Base-by-base conservation (phyloP, 2,329 filamentous ascomycete genomes). In the Paraconiothyrium sp. region DNA sequence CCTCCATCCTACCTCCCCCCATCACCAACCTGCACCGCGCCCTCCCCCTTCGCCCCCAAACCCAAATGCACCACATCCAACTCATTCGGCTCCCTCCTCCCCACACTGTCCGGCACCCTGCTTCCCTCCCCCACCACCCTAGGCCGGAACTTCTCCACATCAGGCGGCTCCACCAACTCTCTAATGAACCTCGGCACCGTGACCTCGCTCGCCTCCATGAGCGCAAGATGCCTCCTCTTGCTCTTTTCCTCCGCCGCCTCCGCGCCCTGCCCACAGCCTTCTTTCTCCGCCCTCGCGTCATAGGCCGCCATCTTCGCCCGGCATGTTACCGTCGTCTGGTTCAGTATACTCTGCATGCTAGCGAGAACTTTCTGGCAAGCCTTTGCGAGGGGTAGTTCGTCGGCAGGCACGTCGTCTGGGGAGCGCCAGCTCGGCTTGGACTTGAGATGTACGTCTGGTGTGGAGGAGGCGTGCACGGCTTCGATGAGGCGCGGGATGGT, bases 311-410 rank as follows among this genome's bases (percentile, higher is more conserved):
- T 87, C 68, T 88, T 88, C 63, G 84, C 82, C 68, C 89, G 85
- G 60, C 93, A 92, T 67, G 86, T 87, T 63, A 84, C 83, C 68
- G 88, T 85, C 7, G 90, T 92, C 76, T 86, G 86, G 67, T 84
- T 83, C 48, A 99, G 82, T 43, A 98, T 89, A 69, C 90, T 88
- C 75, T 97, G 92, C 94, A 99, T 98, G 74, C 91, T 95, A 9
- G 92, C 93, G 30, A 98, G 81, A 5, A 97, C 94, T 82, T 91
- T 95, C 80, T 95, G 92, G 1, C 90, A 88, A 0, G 95, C 93
- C 64, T 85, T 88, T 0, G 94, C 94, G 11, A 99, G 86, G 3
- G 95, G 95, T 54, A 98, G 81, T 5, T 95, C 89, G 11, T 85
- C 82, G 1, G 91, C 84, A 0, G 80, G 70, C 0, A 97, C 90